Evolutionary conservation across 768 basidiomycete genomes (phyloP).

Genomic region (Leccinellum albellum): DNA sequence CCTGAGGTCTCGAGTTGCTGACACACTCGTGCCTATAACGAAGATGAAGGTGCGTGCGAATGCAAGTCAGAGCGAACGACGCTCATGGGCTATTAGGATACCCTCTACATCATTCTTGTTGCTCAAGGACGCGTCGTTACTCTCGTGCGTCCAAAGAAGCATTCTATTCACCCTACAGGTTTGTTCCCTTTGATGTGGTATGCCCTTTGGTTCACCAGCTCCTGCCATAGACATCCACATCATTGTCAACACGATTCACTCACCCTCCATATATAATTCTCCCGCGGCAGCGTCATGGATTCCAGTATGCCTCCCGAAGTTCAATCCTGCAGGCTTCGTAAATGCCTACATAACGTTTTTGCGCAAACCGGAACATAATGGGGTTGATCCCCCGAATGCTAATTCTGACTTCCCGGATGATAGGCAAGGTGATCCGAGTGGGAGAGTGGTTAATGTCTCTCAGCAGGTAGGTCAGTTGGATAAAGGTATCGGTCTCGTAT

Average conservation of each 20-base stretch:
- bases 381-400: not conserved
- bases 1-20: constrained; percentile 72
- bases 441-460: not conserved
- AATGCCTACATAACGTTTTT: constrained; percentile 85
- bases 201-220: not conserved
- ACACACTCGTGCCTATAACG: constrained; percentile 70
- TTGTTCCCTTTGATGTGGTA: constrained; percentile 11
- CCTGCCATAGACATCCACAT: constrained; percentile 71
- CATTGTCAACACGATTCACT: constrained; percentile 84
- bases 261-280: constrained; percentile 74
- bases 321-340: constrained; percentile 83
- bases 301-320: constrained; percentile 93
- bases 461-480: constrained; percentile 22
- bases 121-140: constrained; percentile 77
- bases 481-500: constrained; percentile 61
- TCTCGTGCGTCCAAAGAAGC: constrained; percentile 84
- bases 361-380: constrained; percentile 35
- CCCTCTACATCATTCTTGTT: constrained; percentile 88
- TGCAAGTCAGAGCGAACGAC: not conserved
- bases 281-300: constrained; percentile 87
- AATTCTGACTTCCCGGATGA: not conserved
- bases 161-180: constrained; percentile 94
- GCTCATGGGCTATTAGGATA: constrained; percentile 50
- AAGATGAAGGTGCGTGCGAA: constrained; percentile 68
- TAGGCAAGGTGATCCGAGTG: not conserved